Conservation (phyloP, 2,329 filamentous ascomycete genomes). For the Didymella glomerata region DNA sequence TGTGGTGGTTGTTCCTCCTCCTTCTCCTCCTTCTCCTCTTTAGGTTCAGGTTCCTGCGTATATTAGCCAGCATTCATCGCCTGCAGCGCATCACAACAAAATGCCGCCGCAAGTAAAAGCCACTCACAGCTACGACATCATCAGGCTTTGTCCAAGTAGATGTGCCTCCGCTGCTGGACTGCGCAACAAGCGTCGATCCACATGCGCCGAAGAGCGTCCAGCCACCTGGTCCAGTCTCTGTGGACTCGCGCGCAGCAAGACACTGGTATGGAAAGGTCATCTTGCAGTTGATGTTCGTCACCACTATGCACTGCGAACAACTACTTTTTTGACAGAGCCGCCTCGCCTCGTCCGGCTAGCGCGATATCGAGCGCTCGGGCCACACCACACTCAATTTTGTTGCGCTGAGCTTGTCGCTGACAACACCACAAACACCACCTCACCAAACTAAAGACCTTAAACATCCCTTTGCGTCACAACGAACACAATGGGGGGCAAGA, state of each 20-base stretch:
- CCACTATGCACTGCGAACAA: constrained; percentile 11
- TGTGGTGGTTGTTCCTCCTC: constrained; percentile 50
- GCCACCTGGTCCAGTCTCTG: constrained; percentile 22
- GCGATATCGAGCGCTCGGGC: constrained; percentile 26
- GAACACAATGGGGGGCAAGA: constrained; percentile 99
- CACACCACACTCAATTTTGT: constrained; percentile 41
- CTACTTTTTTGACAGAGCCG: constrained; percentile 20
- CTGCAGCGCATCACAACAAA: not conserved
- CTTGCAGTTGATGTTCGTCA: constrained; percentile 8
- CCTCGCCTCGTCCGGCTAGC: constrained; percentile 27
- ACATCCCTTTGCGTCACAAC: constrained; percentile 90
- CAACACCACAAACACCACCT: constrained; percentile 37
- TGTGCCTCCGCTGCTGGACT: constrained; percentile 41
- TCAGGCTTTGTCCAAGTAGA: constrained; percentile 42
- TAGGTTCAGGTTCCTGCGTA: constrained; percentile 24
- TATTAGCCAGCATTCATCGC: constrained; percentile 23
- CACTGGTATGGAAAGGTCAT: constrained; percentile 55
- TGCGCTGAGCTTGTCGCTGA: constrained; percentile 22
- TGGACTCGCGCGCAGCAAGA: constrained; percentile 37
- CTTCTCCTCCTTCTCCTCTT: constrained; percentile 29
- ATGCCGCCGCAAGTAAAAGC: not conserved
- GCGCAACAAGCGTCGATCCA: constrained; percentile 72
- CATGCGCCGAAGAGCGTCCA: constrained; percentile 75
- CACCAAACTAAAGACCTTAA: constrained; percentile 76
- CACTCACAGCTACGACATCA: constrained; percentile 38